A percentile compares a stretch with the other conserved stretches of the same genome.
These are phyloP conservation scores for Hypoxylon sp. DNA, from an alignment of 2,329 filamentous ascomycete genomes.

Conservation along the genomic window DNA sequence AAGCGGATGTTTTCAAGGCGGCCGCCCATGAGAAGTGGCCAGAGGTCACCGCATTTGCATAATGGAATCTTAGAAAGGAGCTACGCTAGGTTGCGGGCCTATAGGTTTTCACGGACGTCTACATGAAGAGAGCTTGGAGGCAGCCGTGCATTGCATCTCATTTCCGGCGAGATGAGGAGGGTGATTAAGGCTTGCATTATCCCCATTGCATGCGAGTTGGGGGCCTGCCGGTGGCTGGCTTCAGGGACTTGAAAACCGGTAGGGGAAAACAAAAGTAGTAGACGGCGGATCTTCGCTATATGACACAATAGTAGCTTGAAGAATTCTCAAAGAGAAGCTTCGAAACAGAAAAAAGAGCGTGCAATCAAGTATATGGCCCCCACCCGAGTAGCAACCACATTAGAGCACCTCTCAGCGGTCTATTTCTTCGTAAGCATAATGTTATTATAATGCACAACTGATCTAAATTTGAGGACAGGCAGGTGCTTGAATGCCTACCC, in stretches of 20 bases:
- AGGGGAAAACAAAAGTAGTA: constrained; percentile 22
- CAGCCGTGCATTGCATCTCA: constrained; percentile 28
- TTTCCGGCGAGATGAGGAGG: constrained; percentile 17
- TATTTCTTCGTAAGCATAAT: not conserved
- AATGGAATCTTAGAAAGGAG: constrained; percentile 52
- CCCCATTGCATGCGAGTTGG: constrained; percentile 11
- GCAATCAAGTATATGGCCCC: not conserved
- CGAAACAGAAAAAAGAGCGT: constrained; percentile 14
- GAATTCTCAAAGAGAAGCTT: constrained; percentile 2
- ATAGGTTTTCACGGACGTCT: constrained; percentile 4
- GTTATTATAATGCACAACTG: not conserved
- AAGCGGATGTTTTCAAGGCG: constrained; percentile 64
- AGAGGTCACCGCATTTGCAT: constrained; percentile 64
- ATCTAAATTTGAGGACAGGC: too few species aligned
- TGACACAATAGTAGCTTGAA: constrained; percentile 7
- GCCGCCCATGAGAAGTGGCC: constrained; percentile 67
- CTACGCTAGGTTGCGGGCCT: not conserved
- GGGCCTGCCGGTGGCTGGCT: not conserved
- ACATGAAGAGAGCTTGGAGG: constrained; percentile 2
- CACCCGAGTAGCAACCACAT: not conserved
- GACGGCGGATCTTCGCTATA: constrained; percentile 7
- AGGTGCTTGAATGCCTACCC: too few species aligned
- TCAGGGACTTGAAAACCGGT: not conserved
- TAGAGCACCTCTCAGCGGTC: not conserved
- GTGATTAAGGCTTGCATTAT: constrained; percentile 33